Base-by-base conservation (phyloP, 148 eudicot genomes). In the Cornus florida region DNA sequence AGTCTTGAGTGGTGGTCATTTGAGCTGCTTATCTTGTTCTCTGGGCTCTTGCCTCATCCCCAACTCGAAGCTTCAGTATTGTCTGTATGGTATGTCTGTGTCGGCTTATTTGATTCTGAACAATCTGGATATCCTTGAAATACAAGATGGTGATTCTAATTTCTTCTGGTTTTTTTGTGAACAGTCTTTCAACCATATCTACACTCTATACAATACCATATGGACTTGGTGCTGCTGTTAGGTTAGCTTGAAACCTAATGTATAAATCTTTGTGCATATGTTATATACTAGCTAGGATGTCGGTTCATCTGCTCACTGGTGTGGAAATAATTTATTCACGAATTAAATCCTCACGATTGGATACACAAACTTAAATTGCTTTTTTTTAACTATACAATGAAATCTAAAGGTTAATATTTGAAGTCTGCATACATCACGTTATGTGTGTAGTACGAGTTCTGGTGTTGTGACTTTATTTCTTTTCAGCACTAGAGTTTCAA, bases 1-100 rank as follows among this genome's bases (percentile, higher is more conserved):
- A 94, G 97, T 73, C 82, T 94, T 50, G 92, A 89, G 74, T 94
- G 95, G 94, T 94, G 98, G 98, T 92, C 98, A 22, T 94, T 85
- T 83, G 98, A 92, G 89, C 74, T 92, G 59, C 84, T 92, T 14
- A 78, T 94, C 75, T 87, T 94, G 82, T 79, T 94, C 16, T 94
- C 97, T 9, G 98, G 98, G 23, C 90, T 94, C 67, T 74, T 94
- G 41, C 95, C 98, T 70, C 82, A 91, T 79, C 97, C 98, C 41
- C 84, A 90, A 79, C 93, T 94, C 20, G 97, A 94, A 84, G 83
- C 95, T 77, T 94, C 98, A 16, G 94, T 92, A 50, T 82, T 94
- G 4, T 90, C 95, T 53, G 85, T 94, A 23, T 90, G 96, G 91
- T 94, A 85, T 53, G 80, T 78, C 71, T 73, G 32, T 70, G 5